Evolutionary conservation across 805 yeast genomes (phyloP).

Genomic region (Wickerhamiella hasegawae): DNA sequence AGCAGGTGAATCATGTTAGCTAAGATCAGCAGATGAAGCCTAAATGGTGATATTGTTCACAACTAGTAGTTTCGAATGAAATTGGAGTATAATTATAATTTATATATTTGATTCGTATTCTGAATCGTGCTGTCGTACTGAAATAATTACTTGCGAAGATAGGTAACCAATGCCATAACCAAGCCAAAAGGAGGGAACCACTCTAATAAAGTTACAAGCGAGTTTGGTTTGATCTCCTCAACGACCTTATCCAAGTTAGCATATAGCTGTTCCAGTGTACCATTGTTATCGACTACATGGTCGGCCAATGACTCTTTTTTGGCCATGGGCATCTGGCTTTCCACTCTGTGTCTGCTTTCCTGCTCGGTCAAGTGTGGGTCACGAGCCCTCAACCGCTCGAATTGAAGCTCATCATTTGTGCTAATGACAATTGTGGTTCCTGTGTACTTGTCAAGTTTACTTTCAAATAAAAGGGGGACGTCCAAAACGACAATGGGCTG

Average conservation of each 20-base stretch:
- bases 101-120: no score
- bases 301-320: constrained; percentile 48
- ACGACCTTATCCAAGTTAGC: constrained; percentile 29
- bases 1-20: constrained; percentile 1
- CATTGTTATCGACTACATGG: constrained; percentile 47
- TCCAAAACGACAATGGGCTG: constrained; percentile 56
- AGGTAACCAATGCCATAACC: constrained; percentile 1
- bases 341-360: constrained; percentile 60
- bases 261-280: constrained; percentile 28
- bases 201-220: constrained; percentile 15
- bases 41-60: no score
- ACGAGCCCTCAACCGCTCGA: constrained; percentile 45
- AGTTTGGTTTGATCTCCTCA: constrained; percentile 24
- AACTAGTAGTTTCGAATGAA: no score
- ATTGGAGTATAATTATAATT: no score
- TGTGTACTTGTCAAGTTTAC: constrained; percentile 53
- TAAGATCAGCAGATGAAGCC: no score
- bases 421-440: constrained; percentile 55
- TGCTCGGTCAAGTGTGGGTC: constrained; percentile 48
- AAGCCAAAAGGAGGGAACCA: constrained; percentile 24
- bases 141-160: no score
- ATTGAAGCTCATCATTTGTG: constrained; percentile 42
- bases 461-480: constrained; percentile 80
- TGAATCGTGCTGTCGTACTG: no score
- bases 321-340: constrained; percentile 55